Conservation (phyloP, 169 alveolate genomes). For the Besnoitia besnoiti region DNA sequence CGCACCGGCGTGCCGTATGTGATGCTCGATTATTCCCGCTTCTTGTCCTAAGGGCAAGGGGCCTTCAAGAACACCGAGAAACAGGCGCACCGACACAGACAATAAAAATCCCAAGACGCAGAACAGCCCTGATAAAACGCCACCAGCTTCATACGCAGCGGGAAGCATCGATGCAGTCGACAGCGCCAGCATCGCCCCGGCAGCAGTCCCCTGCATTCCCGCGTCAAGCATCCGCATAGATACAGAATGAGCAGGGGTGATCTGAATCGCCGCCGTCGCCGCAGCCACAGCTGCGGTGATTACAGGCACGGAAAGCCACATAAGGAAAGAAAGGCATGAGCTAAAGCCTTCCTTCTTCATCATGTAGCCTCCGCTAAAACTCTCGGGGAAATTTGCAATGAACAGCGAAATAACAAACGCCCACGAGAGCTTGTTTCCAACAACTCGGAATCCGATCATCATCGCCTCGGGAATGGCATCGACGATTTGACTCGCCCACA, state of each 20-base stretch:
- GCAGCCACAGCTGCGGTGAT: neutral
- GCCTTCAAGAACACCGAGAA: constrained; percentile 23
- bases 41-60: constrained; percentile 36
- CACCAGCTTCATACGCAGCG: constrained; percentile 32
- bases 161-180: constrained; percentile 40
- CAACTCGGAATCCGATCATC: constrained; percentile 43
- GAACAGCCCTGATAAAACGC: neutral
- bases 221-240: constrained; percentile 22
- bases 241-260: neutral
- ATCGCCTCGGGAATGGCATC: constrained; percentile 37
- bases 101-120: constrained; percentile 32
- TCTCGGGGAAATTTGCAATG: constrained; percentile 32
- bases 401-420: constrained; percentile 13
- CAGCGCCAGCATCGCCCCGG: constrained; percentile 39
- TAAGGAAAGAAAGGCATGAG: neutral
- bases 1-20: neutral
- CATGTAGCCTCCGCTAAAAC: constrained; percentile 31
- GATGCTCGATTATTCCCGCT: neutral
- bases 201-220: constrained; percentile 38
- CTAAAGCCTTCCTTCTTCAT: constrained; percentile 35
- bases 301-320: neutral
- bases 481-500: constrained; percentile 35
- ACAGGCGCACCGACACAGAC: constrained; percentile 19
- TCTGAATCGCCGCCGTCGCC: neutral
- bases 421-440: constrained; percentile 30